Evolutionary conservation across 2,329 filamentous ascomycete genomes (phyloP).

Genomic region (Coniochaeta sp.): DNA sequence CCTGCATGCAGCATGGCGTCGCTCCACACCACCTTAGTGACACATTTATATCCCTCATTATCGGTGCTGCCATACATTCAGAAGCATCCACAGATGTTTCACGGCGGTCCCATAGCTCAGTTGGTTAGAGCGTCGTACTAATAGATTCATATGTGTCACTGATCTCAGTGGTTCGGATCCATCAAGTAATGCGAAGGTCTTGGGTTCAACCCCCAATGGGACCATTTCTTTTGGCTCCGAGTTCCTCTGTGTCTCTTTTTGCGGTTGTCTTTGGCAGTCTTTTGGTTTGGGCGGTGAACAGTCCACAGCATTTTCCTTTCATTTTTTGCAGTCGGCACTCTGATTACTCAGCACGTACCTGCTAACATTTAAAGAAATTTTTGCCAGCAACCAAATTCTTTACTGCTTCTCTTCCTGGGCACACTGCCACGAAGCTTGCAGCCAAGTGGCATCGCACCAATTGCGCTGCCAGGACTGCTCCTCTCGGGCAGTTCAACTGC

Average conservation of each 20-base stretch:
- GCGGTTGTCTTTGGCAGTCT: neutral
- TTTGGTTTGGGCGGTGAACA: neutral
- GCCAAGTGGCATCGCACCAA: neutral
- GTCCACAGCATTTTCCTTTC: neutral
- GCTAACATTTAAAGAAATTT: neutral
- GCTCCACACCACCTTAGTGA: too few species aligned
- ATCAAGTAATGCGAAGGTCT: conserved; percentile 1
- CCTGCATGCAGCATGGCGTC: too few species aligned
- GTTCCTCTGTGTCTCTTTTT: neutral
- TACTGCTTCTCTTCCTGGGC: neutral
- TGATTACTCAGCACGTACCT: neutral
- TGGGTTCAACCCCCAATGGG: conserved; percentile 1
- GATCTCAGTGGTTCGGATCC: neutral
- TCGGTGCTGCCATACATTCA: neutral
- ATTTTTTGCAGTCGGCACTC: neutral
- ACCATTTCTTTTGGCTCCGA: neutral
- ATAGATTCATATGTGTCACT: neutral
- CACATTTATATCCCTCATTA: neutral
- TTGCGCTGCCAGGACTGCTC: neutral
- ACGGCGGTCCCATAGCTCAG: neutral
- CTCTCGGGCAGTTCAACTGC: neutral
- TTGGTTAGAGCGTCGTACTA: conserved; percentile 1
- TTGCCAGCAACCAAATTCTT: neutral
- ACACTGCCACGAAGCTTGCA: neutral
- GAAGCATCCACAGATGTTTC: neutral